A percentile compares a stretch with the other conserved stretches of the same genome.
phyloP scores from a whole-genome alignment of 495 filamentous ascomycete species.

The Daldinia caldariorum region DNA sequence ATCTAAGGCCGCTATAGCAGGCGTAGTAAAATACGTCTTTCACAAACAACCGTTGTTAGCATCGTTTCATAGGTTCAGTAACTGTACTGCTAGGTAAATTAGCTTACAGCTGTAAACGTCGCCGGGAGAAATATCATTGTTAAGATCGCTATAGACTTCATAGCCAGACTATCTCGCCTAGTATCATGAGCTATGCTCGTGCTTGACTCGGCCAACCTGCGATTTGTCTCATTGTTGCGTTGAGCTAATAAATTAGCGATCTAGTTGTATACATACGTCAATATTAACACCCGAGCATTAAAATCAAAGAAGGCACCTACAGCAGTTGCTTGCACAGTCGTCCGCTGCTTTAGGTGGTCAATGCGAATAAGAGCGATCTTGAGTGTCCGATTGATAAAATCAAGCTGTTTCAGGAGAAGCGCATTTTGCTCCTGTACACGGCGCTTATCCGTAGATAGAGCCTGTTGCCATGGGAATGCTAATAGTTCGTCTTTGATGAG shows the following conservation, averaged over 20 bases:
- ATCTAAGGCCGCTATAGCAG: conserved; percentile 4
- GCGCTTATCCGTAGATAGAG: not conserved
- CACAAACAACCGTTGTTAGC: not conserved
- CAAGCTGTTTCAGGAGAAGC: conserved; percentile 22
- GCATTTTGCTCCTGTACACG: conserved; percentile 16
- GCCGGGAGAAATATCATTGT: conserved; percentile 57
- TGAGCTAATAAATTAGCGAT: conserved; percentile 32
- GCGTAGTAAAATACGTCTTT: conserved; percentile 30
- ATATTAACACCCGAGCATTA: not conserved
- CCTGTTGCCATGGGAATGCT: conserved; percentile 21
- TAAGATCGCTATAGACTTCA: conserved; percentile 56
- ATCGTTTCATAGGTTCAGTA: not conserved
- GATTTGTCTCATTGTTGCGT: conserved; percentile 23
- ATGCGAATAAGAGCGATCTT: conserved; percentile 23
- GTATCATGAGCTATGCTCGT: conserved; percentile 30
- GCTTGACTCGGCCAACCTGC: conserved; percentile 17
- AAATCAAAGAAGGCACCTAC: conserved; percentile 6
- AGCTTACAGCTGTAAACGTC: conserved; percentile 50
- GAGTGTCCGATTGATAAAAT: conserved; percentile 17
- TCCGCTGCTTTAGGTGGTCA: conserved; percentile 23
- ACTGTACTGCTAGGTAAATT: not conserved
- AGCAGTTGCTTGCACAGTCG: conserved; percentile 23
- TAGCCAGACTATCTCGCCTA: conserved; percentile 51
- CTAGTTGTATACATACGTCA: not conserved
- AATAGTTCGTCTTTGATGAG: conserved; percentile 17